These are phyloP conservation scores for Penicillium sp. DNA, from an alignment of 2,329 filamentous ascomycete genomes.

Conservation along the genomic window DNA sequence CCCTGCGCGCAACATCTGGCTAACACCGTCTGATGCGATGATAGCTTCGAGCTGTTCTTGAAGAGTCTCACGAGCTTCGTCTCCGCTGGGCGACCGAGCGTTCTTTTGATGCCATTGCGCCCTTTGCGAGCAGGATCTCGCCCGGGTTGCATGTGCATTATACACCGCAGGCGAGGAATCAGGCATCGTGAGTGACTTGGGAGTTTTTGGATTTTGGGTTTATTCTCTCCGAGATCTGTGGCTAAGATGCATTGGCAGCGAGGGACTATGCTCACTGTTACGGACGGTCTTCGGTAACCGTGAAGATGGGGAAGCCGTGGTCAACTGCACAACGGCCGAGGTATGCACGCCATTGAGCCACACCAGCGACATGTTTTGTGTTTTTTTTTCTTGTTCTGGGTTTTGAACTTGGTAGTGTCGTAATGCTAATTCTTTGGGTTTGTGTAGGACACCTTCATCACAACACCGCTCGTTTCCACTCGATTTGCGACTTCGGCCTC, in stretches of 20 bases:
- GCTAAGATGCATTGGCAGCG: conserved; percentile 27
- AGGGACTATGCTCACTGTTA: conserved; percentile 54
- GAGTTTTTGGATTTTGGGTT: not conserved
- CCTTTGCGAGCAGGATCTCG: conserved; percentile 67
- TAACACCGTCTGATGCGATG: not conserved
- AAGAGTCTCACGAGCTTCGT: conserved; percentile 64
- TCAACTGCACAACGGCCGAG: conserved; percentile 51
- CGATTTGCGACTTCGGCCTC: conserved; percentile 58
- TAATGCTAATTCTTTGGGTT: not conserved
- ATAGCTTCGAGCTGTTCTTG: conserved; percentile 58
- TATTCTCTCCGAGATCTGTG: not conserved
- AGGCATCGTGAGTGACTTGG: conserved; percentile 27
- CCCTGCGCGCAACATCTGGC: not conserved
- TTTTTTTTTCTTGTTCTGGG: not conserved
- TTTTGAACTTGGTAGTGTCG: not conserved
- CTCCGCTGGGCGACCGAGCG: conserved; percentile 67
- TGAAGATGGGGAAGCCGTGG: conserved; percentile 18
- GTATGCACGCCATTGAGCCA: conserved; percentile 28
- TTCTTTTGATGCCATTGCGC: conserved; percentile 56
- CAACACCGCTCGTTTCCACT: conserved; percentile 50
- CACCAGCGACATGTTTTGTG: not conserved
- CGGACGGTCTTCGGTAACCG: conserved; percentile 49
- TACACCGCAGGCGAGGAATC: conserved; percentile 48
- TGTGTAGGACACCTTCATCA: conserved; percentile 55
- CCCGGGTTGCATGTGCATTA: conserved; percentile 79